Evolutionary conservation across 1,139 yeast genomes (phyloP).

Genomic region (Williopsis jadinii): DNA sequence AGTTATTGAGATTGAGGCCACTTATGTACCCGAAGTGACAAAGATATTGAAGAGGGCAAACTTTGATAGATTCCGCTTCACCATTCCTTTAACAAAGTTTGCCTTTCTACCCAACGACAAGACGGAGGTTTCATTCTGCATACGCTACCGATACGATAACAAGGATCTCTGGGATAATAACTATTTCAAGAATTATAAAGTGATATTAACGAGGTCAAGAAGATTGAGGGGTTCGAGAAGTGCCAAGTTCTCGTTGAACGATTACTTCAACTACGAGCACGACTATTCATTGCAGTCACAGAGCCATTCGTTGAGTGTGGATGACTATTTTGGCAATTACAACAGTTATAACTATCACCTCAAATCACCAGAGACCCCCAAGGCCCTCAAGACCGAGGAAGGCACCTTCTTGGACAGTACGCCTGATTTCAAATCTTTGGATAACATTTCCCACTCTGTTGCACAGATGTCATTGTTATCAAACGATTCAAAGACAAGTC

Average conservation of each 20-base stretch:
- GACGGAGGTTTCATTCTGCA: slow-evolving; percentile 41
- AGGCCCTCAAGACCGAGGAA: slow-evolving; percentile 10
- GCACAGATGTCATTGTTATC: slow-evolving; percentile 13
- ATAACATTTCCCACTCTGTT: slow-evolving; percentile 11
- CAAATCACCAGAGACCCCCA: slow-evolving; percentile 21
- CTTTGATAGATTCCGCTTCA: slow-evolving; percentile 56
- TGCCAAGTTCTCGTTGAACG: slow-evolving; percentile 14
- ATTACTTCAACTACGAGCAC: slow-evolving; percentile 8
- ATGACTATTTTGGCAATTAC: slow-evolving; percentile 14
- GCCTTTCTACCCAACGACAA: slow-evolving; percentile 30
- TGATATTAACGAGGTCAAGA: slow-evolving; percentile 31
- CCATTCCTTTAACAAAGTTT: slow-evolving; percentile 36
- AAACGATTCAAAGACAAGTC: slow-evolving; percentile 8
- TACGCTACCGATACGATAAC: slow-evolving; percentile 41
- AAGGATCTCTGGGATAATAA: slow-evolving; percentile 80
- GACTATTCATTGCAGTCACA: slow-evolving; percentile 1
- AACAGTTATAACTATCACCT: slow-evolving; percentile 5
- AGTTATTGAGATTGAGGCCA: slow-evolving; percentile 60
- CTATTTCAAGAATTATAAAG: slow-evolving; percentile 45
- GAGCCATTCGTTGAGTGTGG: slow-evolving; percentile 3
- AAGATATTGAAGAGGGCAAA: slow-evolving; percentile 39
- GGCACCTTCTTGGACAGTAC: slow-evolving; percentile 9
- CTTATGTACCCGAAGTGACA: slow-evolving; percentile 55
- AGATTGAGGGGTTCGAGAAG: slow-evolving; percentile 2
- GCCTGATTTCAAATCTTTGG: slow-evolving; percentile 15